Conservation (phyloP, 305 asterid species). For the Fraxinus floribunda region DNA sequence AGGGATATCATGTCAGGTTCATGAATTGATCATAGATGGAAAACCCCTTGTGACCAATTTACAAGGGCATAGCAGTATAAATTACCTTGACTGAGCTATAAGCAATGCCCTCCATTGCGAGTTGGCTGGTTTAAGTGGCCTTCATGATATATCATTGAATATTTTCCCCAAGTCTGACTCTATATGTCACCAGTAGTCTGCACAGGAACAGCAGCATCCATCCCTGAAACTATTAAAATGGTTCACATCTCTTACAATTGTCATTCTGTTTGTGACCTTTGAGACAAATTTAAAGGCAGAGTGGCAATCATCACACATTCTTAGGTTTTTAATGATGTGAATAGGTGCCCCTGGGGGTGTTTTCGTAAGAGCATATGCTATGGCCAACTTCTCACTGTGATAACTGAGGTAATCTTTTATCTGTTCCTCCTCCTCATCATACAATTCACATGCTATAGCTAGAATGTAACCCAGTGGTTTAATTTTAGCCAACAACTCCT, state of each 20-base stretch:
- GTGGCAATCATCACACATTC: constrained; percentile 90
- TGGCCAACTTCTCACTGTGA: constrained; percentile 87
- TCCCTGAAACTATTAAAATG: constrained; percentile 62
- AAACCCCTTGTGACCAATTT: background rate
- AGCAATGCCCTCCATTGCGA: background rate
- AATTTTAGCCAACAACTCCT: constrained; percentile 52
- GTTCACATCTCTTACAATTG: constrained; percentile 67
- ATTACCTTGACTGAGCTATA: background rate
- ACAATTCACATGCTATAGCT: constrained; percentile 47
- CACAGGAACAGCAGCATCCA: constrained; percentile 65
- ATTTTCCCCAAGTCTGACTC: background rate
- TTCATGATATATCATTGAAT: background rate
- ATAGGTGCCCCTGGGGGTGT: constrained; percentile 67
- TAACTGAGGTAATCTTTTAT: constrained; percentile 58
- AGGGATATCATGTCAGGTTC: background rate
- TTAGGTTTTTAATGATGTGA: constrained; percentile 66
- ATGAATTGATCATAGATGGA: background rate
- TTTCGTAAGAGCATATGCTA: constrained; percentile 73
- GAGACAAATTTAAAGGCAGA: constrained; percentile 66
- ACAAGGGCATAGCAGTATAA: constrained; percentile 5
- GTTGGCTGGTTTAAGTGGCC: background rate
- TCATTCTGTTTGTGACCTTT: constrained; percentile 52
- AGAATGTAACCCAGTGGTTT: constrained; percentile 61
- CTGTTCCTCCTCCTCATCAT: constrained; percentile 79
- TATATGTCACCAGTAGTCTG: constrained; percentile 62